These are phyloP conservation scores for Cyberlindnera maritima DNA, from an alignment of 805 yeast genomes.

Conservation along the genomic window DNA sequence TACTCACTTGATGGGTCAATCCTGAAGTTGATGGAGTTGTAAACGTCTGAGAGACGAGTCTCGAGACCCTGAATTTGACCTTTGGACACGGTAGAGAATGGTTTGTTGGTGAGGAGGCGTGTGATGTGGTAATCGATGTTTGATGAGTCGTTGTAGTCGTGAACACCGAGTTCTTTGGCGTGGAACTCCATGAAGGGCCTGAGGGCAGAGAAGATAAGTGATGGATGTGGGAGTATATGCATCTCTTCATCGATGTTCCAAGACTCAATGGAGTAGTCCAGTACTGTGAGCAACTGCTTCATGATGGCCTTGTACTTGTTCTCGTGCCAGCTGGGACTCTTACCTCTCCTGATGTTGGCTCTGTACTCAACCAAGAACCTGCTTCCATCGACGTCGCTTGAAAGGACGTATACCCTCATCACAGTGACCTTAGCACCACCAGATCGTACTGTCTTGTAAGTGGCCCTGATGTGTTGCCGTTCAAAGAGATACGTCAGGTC, in stretches of 20 bases:
- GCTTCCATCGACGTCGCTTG: conserved; percentile 40
- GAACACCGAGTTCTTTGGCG: conserved; percentile 17
- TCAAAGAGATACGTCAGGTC: conserved; percentile 44
- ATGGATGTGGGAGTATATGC: not conserved
- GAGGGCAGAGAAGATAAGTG: conserved; percentile 23
- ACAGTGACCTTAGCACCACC: conserved; percentile 19
- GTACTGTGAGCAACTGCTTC: conserved; percentile 34
- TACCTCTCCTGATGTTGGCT: conserved; percentile 31
- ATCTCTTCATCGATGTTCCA: conserved; percentile 30
- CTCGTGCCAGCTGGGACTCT: conserved; percentile 33
- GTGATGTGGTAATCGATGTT: conserved; percentile 31
- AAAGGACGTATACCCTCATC: conserved; percentile 47
- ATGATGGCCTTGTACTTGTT: conserved; percentile 33
- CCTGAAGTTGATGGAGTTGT: conserved; percentile 14
- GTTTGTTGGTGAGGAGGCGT: conserved; percentile 32
- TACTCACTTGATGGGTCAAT: conserved; percentile 11
- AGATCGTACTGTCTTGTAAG: conserved; percentile 34
- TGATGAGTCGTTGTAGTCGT: conserved; percentile 8
- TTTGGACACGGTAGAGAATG: not conserved
- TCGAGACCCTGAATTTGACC: conserved; percentile 15
- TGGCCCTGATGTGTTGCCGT: conserved; percentile 38
- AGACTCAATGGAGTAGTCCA: conserved; percentile 41
- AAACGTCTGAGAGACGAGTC: conserved; percentile 13
- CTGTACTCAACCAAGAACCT: conserved; percentile 37
- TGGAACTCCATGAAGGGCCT: conserved; percentile 15